These are phyloP conservation scores for Picea sitchensis DNA, from an alignment of 75 land plant genomes.

Conservation along the genomic window DNA sequence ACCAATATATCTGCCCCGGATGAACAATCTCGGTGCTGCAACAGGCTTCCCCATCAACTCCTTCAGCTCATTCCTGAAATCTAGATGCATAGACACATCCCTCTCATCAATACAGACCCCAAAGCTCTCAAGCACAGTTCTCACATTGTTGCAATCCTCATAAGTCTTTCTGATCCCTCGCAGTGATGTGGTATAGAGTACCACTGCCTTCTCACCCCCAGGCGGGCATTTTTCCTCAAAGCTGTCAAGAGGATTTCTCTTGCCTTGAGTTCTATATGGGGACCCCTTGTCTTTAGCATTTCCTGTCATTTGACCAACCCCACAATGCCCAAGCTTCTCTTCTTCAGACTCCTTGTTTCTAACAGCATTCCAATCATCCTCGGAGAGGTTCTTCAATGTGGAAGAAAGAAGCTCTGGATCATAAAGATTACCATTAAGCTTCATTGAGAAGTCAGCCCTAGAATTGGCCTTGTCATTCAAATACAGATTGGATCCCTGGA, in stretches of 20 bases:
- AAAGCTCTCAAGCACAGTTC: constrained; percentile 36
- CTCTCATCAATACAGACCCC: constrained; percentile 62
- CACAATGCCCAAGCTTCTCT: background rate
- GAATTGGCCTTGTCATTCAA: too few species aligned
- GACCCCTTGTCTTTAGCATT: background rate
- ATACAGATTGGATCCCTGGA: too few species aligned
- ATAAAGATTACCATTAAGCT: too few species aligned
- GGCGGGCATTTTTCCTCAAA: constrained; percentile 62
- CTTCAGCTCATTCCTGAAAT: constrained; percentile 71
- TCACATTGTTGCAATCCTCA: constrained; percentile 69
- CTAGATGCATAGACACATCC: constrained; percentile 82
- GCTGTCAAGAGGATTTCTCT: constrained; percentile 19
- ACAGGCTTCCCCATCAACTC: constrained; percentile 31
- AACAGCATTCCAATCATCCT: background rate
- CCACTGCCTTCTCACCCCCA: constrained; percentile 58
- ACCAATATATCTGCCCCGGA: constrained; percentile 68
- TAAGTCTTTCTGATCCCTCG: constrained; percentile 76
- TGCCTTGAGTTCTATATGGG: background rate
- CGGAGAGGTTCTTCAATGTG: constrained; percentile 20
- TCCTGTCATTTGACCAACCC: background rate
- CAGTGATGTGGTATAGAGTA: constrained; percentile 72
- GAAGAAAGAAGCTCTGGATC: constrained; percentile 31
- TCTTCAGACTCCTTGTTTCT: background rate
- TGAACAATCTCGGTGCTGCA: constrained; percentile 60
- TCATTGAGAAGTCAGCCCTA: too few species aligned